Evolutionary conservation across 1,284 basidiomycete genomes (phyloP).

Genomic region (Ceratobasidium sp.): DNA sequence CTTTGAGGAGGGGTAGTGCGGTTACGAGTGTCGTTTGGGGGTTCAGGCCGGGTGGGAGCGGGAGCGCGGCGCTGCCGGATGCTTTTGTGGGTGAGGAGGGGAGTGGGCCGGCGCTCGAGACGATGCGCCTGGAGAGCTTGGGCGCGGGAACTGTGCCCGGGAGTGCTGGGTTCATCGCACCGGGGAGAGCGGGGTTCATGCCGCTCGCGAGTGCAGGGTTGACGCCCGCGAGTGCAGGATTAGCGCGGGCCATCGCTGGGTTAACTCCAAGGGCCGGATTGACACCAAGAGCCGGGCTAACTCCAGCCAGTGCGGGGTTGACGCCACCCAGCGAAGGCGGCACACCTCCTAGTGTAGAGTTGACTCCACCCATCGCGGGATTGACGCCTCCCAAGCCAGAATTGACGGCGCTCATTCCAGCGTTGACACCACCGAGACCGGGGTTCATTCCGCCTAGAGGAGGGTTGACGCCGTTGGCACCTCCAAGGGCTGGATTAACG

Average conservation of each 20-base stretch:
- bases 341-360: background rate
- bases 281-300: slow-evolving; percentile 12
- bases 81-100: slow-evolving; percentile 50
- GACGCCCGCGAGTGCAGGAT: slow-evolving; percentile 23
- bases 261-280: slow-evolving; percentile 16
- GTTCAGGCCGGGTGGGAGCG: slow-evolving; percentile 61
- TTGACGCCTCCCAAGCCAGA: slow-evolving; percentile 26
- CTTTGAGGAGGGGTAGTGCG: slow-evolving; percentile 63
- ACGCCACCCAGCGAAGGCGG: background rate
- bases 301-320: slow-evolving; percentile 14
- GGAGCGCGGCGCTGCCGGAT: slow-evolving; percentile 54
- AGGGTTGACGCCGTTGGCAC: slow-evolving; percentile 14
- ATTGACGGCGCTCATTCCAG: background rate
- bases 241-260: slow-evolving; percentile 22
- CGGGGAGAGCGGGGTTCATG: slow-evolving; percentile 43
- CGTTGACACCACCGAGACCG: background rate
- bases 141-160: slow-evolving; percentile 13
- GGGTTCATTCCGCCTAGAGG: slow-evolving; percentile 15
- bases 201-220: slow-evolving; percentile 37
- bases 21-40: slow-evolving; percentile 71
- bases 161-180: slow-evolving; percentile 11
- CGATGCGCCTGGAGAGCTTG: slow-evolving; percentile 46
- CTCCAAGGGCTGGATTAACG: slow-evolving; percentile 3
- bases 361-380: slow-evolving; percentile 12
- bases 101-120: slow-evolving; percentile 48